Base-by-base conservation (phyloP, 192 early-diverging fungal species). In the Gryganskiella cystojenkinii region DNA sequence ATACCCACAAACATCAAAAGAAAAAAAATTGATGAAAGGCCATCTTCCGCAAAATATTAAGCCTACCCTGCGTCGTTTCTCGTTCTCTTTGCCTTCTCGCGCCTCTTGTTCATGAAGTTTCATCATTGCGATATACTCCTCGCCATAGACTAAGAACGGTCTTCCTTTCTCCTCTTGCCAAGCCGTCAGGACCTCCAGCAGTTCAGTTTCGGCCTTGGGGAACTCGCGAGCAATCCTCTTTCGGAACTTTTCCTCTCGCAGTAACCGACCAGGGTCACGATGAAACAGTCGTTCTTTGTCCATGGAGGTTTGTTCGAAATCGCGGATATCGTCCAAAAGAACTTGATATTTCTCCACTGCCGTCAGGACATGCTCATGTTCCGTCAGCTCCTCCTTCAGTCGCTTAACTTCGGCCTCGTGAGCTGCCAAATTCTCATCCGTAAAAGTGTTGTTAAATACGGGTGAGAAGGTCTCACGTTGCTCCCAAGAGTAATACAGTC, bases 171-270 rank as follows among this genome's bases (percentile, higher is more conserved):
- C 40, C 8, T 80, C 56, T 25, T 84, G 69, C 62, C 71, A 86
- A 35, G 79, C 65, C n/a, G 47, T 33, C 19, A 86, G 63, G 0
- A 81, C 69, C n/a, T 67, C 71, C 47, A 70, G 70, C 0, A 85
- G 50, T 15, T 83, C 81, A 8, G 54, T 44, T 28, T 71, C 67
- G 27, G 68, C 61, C 64, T 73, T 82, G 8, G 85, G 85, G 27
- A 86, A 67, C 44, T 86, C 83, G 42, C 81, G 64, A 9, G 78
- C 64, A 3, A 81, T 79, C 31, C 65, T 35, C 54, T 82, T 83
- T 40, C 85, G 69, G 42, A 82, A 82, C 63, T 84, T 86, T 64
- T 86, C 85, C 37, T 86, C 85, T 4, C 82, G 67, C 19, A 86
- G 62, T 2, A 86, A 59, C 19, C 85, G 82, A 30, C 85, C 85